A percentile compares a stretch with the other conserved stretches of the same genome.
Conservation (phyloP, 225 moss, liverwort and hornwort species). For the Sphagnum tenellum region DNA sequence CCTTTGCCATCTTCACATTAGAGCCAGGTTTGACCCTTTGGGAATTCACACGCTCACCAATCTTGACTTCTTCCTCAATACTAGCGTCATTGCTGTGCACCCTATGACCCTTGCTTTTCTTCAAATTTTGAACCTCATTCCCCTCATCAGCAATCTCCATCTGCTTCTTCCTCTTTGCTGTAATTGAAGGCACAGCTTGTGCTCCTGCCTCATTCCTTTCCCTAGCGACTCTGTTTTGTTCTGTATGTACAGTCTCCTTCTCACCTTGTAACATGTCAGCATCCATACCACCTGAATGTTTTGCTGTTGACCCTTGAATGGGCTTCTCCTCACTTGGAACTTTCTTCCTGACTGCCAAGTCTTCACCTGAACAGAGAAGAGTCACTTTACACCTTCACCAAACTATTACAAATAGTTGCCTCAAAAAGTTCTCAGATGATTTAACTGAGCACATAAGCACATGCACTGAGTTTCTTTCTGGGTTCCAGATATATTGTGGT, state of each 20-base stretch:
- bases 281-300: not conserved
- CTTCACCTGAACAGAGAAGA: constrained; percentile 44
- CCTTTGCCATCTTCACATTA: constrained; percentile 45
- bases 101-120: constrained; percentile 46
- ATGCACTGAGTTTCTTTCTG: too few species aligned
- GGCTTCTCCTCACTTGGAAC: constrained; percentile 43
- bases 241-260: constrained; percentile 18
- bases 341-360: constrained; percentile 42
- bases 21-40: constrained; percentile 35
- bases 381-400: too few species aligned
- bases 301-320: constrained; percentile 7
- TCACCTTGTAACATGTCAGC: constrained; percentile 24
- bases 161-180: constrained; percentile 60
- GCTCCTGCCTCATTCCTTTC: constrained; percentile 12
- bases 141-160: constrained; percentile 6
- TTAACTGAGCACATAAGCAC: too few species aligned
- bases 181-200: constrained; percentile 10
- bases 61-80: constrained; percentile 23
- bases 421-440: too few species aligned
- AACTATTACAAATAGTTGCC: too few species aligned
- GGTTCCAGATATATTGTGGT: too few species aligned
- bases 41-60: constrained; percentile 25
- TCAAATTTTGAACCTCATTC: constrained; percentile 39
- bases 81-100: constrained; percentile 36
- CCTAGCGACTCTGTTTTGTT: constrained; percentile 22